A percentile compares a stretch with the other conserved stretches of the same genome.
These are phyloP conservation scores for Miscanthus sacchariflorus DNA, from an alignment of 202 grass and related monocot species.

Conservation along the genomic window DNA sequence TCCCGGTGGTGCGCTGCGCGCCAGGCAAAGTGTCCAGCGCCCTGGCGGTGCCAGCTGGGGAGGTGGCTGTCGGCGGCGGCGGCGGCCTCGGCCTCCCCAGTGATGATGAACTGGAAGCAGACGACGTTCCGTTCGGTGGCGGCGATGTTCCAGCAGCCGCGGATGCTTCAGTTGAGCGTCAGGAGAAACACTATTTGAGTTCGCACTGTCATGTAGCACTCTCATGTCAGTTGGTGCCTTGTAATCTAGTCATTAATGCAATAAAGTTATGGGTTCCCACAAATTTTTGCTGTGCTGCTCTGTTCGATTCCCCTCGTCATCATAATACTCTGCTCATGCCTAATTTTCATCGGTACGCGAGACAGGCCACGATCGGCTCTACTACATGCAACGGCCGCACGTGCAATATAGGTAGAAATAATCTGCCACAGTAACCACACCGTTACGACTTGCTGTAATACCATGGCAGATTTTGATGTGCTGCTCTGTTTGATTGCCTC, in stretches of 20 bases:
- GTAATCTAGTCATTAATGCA: not conserved
- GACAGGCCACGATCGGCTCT: not conserved
- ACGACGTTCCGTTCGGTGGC: constrained; percentile 7
- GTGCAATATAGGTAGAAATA: too few relatives aligned
- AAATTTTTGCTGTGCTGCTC: not conserved
- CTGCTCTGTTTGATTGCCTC: not conserved
- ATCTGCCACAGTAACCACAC: not conserved
- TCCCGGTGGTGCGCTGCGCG: constrained; percentile 32
- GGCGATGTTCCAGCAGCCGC: not conserved
- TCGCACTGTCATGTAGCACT: not conserved
- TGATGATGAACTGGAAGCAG: constrained; percentile 7
- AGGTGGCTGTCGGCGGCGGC: constrained; percentile 18
- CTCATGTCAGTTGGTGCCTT: not conserved
- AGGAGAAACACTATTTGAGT: not conserved
- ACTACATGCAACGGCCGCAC: not conserved
- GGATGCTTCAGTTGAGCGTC: not conserved
- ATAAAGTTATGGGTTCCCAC: constrained; percentile 40
- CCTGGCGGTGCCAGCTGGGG: constrained; percentile 37
- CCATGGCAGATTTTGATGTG: not conserved
- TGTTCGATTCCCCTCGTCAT: not conserved
- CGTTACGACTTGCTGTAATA: not conserved
- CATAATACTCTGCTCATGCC: not conserved
- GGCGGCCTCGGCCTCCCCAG: not conserved
- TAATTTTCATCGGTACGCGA: too few relatives aligned
- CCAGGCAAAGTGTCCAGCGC: constrained; percentile 35